Evolutionary conservation across 331 rosid genomes (phyloP), one percentile per base, ranked within the genome.

Genomic region (Pyracantha coccinea): DNA sequence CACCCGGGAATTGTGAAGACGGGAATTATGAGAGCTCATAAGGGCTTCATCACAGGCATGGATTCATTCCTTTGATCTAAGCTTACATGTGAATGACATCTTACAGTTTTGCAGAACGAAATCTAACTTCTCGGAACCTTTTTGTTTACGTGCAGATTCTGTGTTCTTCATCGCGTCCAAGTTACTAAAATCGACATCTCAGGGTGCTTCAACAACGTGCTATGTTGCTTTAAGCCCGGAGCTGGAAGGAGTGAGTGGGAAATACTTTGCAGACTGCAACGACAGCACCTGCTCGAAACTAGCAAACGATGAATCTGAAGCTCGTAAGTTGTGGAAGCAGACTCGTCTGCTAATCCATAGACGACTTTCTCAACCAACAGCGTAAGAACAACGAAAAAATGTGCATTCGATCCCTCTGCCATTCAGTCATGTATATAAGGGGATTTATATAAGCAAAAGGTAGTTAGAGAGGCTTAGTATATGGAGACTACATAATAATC

Each of bases 1-100:
- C 99, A 92, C 79, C 99, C 99, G 4, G 99, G 99, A 24, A 85
- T 95, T n/a, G 99, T 95, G 52, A 92, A 88, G 85, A 95, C 99
- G 0, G 99, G 92, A 31, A 95, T 95, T 72, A 89, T 90, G 3
- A 88, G 93, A 83, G 99, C 97, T 62, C 99, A 92, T 54, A 94
- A 90, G 80, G 92, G 99, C 61, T 74, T 95, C 41, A 79, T 95
- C 74, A 88, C 97, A 68, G 97, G 99, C 80, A 81, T 61, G 78
- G 16, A 80, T 52, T 38, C 59, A 28, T 32, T 25, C 28, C 53
- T 7, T 38, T 41, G 17, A 25, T 65, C 55, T 15, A 66, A 21
- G 12, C 61, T 79, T 59, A 28, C 29, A 9, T 65, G 67, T 35
- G 61, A 45, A 45, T 12, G 20, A 67, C 21, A 59, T 11, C 1